phyloP scores from a whole-genome alignment of 2,329 filamentous ascomycete species.

The Ramularia endophylla region DNA sequence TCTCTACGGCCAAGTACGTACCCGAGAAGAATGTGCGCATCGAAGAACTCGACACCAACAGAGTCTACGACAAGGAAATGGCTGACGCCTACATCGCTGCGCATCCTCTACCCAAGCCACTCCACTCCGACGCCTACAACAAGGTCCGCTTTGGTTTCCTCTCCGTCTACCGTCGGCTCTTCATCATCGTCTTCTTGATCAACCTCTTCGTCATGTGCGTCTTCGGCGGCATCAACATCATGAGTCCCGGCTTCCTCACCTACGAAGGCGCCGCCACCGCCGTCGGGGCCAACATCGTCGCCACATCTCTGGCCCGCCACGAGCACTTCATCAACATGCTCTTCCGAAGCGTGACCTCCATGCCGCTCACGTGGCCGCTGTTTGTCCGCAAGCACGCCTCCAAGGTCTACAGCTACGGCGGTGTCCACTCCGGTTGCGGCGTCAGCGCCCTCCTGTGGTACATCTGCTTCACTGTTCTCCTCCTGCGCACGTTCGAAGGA shows the following conservation, averaged over 20 bases:
- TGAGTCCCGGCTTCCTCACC: constrained; percentile 11
- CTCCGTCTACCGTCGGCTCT: constrained; percentile 28
- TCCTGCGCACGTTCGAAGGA: constrained; percentile 24
- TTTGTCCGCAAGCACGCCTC: constrained; percentile 31
- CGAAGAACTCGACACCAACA: no score
- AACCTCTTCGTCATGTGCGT: constrained; percentile 25
- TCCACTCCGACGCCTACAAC: constrained; percentile 16
- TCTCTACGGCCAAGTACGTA: no score
- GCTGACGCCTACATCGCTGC: constrained; percentile 1
- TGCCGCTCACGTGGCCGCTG: constrained; percentile 32
- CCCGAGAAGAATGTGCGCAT: no score
- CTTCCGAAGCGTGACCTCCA: constrained; percentile 28
- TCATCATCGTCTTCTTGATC: constrained; percentile 22
- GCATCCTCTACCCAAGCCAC: constrained; percentile 19
- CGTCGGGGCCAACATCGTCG: constrained; percentile 30
- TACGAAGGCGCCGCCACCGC: constrained; percentile 29
- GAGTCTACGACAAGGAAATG: no score
- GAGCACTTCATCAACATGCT: constrained; percentile 37
- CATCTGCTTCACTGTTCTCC: constrained; percentile 33
- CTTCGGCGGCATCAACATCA: constrained; percentile 9
- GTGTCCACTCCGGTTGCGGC: constrained; percentile 35
- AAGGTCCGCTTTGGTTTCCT: constrained; percentile 27
- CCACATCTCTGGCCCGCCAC: constrained; percentile 34
- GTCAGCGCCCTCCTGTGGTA: constrained; percentile 40
- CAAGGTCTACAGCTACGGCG: constrained; percentile 38